Evolutionary conservation across 441 rosid genomes (phyloP).

Genomic region (Codiaeum variegatum): DNA sequence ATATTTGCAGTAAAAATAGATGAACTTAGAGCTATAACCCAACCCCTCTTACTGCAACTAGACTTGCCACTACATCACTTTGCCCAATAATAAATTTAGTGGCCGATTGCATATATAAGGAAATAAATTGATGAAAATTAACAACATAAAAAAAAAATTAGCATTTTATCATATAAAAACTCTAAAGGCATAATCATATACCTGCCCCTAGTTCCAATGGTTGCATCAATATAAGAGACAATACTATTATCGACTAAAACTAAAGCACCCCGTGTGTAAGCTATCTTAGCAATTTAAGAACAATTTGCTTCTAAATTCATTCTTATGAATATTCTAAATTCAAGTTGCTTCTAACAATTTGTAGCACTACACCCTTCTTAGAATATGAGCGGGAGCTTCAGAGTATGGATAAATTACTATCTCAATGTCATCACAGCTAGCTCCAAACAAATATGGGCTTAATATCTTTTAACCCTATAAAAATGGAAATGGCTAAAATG

Average conservation of each 20-base stretch:
- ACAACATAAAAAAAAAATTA: not conserved
- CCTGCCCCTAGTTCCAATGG: slow-evolving; percentile 97
- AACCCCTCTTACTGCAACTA: slow-evolving; percentile 86
- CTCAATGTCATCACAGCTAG: too few species aligned
- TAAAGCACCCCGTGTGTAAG: slow-evolving; percentile 78
- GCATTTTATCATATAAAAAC: slow-evolving; percentile 8
- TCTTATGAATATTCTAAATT: too few species aligned
- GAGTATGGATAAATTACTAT: too few species aligned
- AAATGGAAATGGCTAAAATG: too few species aligned
- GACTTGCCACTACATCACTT: slow-evolving; percentile 94
- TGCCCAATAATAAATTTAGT: slow-evolving; percentile 93
- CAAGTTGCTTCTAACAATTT: too few species aligned
- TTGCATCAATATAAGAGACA: slow-evolving; percentile 77
- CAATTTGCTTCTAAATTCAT: too few species aligned
- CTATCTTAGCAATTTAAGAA: slow-evolving; percentile 75
- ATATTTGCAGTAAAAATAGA: not conserved
- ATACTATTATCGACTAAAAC: slow-evolving; percentile 90
- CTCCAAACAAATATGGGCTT: too few species aligned
- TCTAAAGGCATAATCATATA: slow-evolving; percentile 15
- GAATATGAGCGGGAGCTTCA: too few species aligned
- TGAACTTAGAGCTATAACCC: slow-evolving; percentile 41
- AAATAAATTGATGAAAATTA: slow-evolving; percentile 19
- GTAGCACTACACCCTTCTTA: too few species aligned
- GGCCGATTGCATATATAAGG: slow-evolving; percentile 94
- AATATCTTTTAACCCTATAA: too few species aligned